Percentiles rank a stretch among this genome's conserved stretches.
These are phyloP conservation scores for Tolypocladium pustulatum DNA, from an alignment of 2,329 filamentous ascomycete genomes.

Conservation along the genomic window DNA sequence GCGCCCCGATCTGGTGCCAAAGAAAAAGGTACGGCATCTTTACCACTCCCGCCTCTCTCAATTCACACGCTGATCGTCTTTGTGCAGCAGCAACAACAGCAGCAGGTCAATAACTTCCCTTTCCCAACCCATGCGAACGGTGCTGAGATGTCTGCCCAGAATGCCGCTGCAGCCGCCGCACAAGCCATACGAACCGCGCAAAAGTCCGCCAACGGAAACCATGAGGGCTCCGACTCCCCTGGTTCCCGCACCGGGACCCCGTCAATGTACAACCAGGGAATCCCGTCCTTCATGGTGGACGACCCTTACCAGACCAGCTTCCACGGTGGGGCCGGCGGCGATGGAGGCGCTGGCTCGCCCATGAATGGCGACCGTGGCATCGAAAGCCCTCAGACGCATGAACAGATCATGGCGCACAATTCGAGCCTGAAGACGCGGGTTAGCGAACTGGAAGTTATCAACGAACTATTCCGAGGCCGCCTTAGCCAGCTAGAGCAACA, in stretches of 20 bases:
- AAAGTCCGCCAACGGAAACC: constrained; percentile 61
- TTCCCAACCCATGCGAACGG: constrained; percentile 43
- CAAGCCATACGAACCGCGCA: constrained; percentile 52
- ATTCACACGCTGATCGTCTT: not conserved
- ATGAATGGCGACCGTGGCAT: constrained; percentile 51
- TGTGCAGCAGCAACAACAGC: constrained; percentile 16
- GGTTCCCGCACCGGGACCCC: constrained; percentile 73
- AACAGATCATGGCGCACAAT: constrained; percentile 70
- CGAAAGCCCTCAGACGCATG: constrained; percentile 66
- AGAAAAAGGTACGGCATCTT: constrained; percentile 59
- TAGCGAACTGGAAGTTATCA: constrained; percentile 91
- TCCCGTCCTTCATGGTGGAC: constrained; percentile 71
- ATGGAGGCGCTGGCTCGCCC: constrained; percentile 38
- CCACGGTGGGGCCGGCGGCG: constrained; percentile 29
- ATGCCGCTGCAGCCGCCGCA: constrained; percentile 39
- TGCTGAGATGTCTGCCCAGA: constrained; percentile 42
- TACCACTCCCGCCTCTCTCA: not conserved
- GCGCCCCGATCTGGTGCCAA: constrained; percentile 66
- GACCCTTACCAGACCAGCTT: constrained; percentile 50
- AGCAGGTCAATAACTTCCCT: constrained; percentile 29
- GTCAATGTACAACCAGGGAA: constrained; percentile 60
- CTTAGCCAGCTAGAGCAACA: constrained; percentile 72
- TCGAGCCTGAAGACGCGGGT: constrained; percentile 89
- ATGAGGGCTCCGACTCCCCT: constrained; percentile 67
- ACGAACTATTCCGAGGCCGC: constrained; percentile 65